These are phyloP conservation scores for Pisolithus albus DNA, from an alignment of 768 basidiomycete species.

Conservation along the genomic window DNA sequence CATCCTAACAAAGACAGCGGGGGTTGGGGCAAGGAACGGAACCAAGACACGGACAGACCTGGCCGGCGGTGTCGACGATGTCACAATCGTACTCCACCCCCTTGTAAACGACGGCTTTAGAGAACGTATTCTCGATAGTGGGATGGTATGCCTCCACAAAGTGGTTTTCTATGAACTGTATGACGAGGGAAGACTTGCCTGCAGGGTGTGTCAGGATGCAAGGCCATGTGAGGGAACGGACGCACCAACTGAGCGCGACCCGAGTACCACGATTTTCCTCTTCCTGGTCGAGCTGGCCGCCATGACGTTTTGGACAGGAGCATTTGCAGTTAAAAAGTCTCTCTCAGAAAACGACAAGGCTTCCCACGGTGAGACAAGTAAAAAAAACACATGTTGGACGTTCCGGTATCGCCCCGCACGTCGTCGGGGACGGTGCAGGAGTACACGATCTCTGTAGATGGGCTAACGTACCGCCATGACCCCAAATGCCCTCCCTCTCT, in stretches of 20 bases:
- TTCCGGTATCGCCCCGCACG: too few species aligned
- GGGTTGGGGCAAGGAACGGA: constrained; percentile 2
- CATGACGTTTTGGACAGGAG: constrained; percentile 15
- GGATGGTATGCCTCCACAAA: constrained; percentile 94
- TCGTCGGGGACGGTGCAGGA: not conserved
- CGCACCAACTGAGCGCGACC: constrained; percentile 84
- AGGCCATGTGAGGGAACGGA: not conserved
- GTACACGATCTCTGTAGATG: constrained; percentile 31
- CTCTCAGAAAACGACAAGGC: not conserved
- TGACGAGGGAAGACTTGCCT: constrained; percentile 93
- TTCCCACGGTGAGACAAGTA: not conserved
- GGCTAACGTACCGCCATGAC: constrained; percentile 55
- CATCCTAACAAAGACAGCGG: constrained; percentile 52
- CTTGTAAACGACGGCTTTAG: constrained; percentile 80
- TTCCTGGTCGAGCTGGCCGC: constrained; percentile 50
- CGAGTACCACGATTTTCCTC: constrained; percentile 84
- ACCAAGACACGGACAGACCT: constrained; percentile 45
- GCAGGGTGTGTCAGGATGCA: constrained; percentile 15
- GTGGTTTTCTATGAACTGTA: constrained; percentile 89
- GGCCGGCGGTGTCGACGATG: constrained; percentile 97
- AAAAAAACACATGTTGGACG: too few species aligned
- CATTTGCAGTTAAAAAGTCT: too few species aligned
- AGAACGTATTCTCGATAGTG: constrained; percentile 85
- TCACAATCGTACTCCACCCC: constrained; percentile 93
- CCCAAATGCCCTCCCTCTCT: constrained; percentile 46